Evolutionary conservation across 75 land plant genomes (phyloP), one percentile per base, ranked within the genome.

Genomic region (Larix kaempferi): DNA sequence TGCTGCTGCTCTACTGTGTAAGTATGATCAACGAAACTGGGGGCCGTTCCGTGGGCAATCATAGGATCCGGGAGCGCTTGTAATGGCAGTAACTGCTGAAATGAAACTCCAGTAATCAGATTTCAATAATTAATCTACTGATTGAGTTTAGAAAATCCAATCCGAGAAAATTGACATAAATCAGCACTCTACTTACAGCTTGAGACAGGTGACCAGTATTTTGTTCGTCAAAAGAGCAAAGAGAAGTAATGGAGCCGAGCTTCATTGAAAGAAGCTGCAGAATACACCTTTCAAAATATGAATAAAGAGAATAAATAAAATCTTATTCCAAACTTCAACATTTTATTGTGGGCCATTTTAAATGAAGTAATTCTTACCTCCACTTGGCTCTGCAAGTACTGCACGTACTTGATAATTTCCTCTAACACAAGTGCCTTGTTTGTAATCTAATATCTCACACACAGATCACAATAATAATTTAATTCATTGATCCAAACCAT

Each of bases 401-500:
- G 96, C 6, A 95, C 96, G 77, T 95, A 95, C 74, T 95, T 95
- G 78, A 95, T 95, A 56, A 95, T 95, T 84, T 95, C 98, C 62
- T 95, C 98, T 14, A 95, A 90, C 96, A 93, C 93, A 57, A 95
- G 94, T 8, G 98, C 96, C 75, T 95, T 95, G 12, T 96, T 94
- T 58, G 94, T 91, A 56, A 95, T 88, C 87, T 86, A 85, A 44
- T 17, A 39, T 7, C 27, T 63, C 41, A 39, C 5, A 2, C 25
- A 57, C 4, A n/a, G n/a, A 33, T 21, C 3, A 17, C 10, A 15
- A 59, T 27, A 37, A 16, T 14, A 16, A 56, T 39, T 21, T 52
- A 56, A 25, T 22, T 58, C 26, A 35, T 13, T 17, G 39, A 19
- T 3, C 4, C 5, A 6, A 4, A 11, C 49, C 11, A 10, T 66